These are phyloP conservation scores for Biscogniauxia mediterranea DNA, from an alignment of 2,329 filamentous ascomycete genomes.

Conservation along the genomic window DNA sequence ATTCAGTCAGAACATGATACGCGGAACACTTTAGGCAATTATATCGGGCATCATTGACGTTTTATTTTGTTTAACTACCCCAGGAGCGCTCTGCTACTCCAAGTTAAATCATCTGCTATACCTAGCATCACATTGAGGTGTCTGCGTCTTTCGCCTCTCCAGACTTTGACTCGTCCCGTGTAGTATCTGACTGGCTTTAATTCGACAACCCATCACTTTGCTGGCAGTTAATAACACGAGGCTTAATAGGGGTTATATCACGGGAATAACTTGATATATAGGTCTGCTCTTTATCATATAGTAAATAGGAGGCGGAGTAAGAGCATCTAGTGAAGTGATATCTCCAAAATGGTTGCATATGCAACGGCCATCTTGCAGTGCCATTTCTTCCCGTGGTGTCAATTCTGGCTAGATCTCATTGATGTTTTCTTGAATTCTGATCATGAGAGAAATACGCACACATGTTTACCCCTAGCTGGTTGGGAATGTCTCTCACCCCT, in stretches of 20 bases:
- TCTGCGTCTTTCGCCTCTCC: background rate
- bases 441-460: no score
- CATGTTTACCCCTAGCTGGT: no score
- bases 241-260: no score
- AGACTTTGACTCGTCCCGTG: no score
- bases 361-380: background rate
- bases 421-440: no score
- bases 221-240: no score
- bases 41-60: background rate
- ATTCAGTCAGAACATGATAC: background rate
- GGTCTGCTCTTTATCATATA: background rate
- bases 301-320: background rate
- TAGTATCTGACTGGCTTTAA: background rate
- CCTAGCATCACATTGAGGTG: background rate
- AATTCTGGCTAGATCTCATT: no score
- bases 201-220: background rate
- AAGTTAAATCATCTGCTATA: background rate
- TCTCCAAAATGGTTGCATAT: background rate
- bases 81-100: background rate
- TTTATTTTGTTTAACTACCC: background rate
- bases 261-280: no score
- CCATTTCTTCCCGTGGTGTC: background rate
- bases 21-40: background rate
- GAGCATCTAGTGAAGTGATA: background rate
- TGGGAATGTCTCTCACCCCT: no score